phyloP scores from a whole-genome alignment of 2,329 filamentous ascomycete species.

The Colletotrichum noveboracense region DNA sequence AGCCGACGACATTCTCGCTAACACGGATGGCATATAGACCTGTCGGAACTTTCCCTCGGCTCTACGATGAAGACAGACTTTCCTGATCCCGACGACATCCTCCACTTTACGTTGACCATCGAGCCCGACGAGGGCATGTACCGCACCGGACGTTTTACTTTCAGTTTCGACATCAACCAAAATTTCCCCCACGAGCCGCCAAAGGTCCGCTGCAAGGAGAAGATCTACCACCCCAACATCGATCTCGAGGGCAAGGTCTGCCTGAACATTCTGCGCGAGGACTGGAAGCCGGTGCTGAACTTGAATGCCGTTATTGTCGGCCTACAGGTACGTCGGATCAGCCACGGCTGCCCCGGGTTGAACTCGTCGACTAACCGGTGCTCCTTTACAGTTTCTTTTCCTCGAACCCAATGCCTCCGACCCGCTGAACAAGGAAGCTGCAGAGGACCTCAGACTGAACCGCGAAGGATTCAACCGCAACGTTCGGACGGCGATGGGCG shows the following conservation, averaged over 20 bases:
- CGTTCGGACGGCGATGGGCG: slow-evolving; percentile 82
- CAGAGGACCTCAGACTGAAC: slow-evolving; percentile 86
- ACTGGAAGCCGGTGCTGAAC: slow-evolving; percentile 99
- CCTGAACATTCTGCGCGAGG: slow-evolving; percentile 94
- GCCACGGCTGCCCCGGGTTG: background rate
- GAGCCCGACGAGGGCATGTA: slow-evolving; percentile 89
- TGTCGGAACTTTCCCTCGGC: slow-evolving; percentile 80
- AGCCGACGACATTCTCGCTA: background rate
- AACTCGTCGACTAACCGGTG: slow-evolving; percentile 24
- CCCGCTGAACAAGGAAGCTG: slow-evolving; percentile 97
- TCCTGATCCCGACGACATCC: slow-evolving; percentile 82
- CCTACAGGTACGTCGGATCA: slow-evolving; percentile 67
- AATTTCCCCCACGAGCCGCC: slow-evolving; percentile 97
- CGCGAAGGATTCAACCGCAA: slow-evolving; percentile 91
- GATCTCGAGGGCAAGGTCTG: slow-evolving; percentile 98
- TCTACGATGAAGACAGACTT: slow-evolving; percentile 83
- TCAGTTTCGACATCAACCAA: slow-evolving; percentile 90
- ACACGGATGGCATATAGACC: slow-evolving; percentile 57
- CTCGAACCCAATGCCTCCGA: slow-evolving; percentile 96
- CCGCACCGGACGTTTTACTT: slow-evolving; percentile 85
- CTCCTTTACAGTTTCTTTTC: slow-evolving; percentile 79
- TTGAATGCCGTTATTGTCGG: slow-evolving; percentile 96
- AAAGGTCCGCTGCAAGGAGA: slow-evolving; percentile 95
- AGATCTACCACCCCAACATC: slow-evolving; percentile 99
- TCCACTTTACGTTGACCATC: slow-evolving; percentile 83